These are phyloP conservation scores for Lasiodiplodia citricola DNA, from an alignment of 2,329 filamentous ascomycete genomes.

Conservation along the genomic window DNA sequence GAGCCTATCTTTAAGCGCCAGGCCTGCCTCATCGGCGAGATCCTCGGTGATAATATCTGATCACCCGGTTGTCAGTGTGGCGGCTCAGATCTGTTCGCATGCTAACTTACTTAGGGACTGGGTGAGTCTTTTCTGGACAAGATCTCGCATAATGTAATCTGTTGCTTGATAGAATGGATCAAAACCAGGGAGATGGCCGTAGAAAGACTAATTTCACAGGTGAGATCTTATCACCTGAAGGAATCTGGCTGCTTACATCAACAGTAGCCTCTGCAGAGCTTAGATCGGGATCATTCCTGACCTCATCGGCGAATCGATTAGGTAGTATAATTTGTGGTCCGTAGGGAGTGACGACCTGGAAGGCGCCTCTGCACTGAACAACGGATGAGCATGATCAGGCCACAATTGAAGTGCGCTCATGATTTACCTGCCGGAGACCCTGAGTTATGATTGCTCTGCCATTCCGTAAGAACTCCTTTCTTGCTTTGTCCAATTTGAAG, in stretches of 20 bases:
- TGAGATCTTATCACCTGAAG: neutral
- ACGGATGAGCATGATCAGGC: neutral
- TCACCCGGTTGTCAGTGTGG: neutral
- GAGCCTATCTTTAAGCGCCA: neutral
- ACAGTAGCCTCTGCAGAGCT: neutral
- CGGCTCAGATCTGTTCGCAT: neutral
- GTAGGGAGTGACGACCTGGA: neutral
- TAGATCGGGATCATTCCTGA: neutral
- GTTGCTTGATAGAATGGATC: neutral
- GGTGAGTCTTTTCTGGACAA: neutral
- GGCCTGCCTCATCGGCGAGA: neutral
- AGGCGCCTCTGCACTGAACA: neutral
- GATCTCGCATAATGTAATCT: neutral
- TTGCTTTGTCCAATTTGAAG: too few relatives aligned
- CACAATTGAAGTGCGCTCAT: too few relatives aligned
- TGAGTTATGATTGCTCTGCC: too few relatives aligned
- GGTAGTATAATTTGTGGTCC: neutral
- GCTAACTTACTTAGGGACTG: neutral
- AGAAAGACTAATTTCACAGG: neutral
- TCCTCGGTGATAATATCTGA: neutral
- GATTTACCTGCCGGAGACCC: too few relatives aligned
- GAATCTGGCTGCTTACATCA: neutral
- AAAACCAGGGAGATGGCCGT: neutral
- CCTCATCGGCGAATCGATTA: neutral
- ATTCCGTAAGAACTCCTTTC: too few relatives aligned